These are phyloP conservation scores for Hibiscus syriacus DNA, from an alignment of 345 rosid genomes.

Conservation along the genomic window DNA sequence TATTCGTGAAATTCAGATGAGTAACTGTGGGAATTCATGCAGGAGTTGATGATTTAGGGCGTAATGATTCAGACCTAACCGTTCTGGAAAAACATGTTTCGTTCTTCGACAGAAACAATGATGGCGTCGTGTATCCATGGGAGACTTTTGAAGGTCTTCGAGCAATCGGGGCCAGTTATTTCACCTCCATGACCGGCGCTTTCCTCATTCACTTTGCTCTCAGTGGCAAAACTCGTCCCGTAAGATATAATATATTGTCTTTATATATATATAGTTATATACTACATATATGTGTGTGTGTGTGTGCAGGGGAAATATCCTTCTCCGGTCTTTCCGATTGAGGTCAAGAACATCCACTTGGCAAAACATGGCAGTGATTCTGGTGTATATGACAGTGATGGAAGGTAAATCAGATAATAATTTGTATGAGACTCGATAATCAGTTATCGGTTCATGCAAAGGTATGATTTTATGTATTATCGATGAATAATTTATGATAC, in stretches of 20 bases:
- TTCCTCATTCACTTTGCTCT: constrained; percentile 37
- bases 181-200: constrained; percentile 26
- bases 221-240: constrained; percentile 57
- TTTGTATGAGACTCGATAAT: background rate
- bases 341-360: constrained; percentile 53
- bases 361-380: constrained; percentile 84
- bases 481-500: too few relatives aligned
- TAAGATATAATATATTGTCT: constrained; percentile 10
- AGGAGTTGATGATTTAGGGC: constrained; percentile 11
- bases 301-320: constrained; percentile 69
- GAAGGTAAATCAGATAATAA: constrained; percentile 45
- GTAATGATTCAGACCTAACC: constrained; percentile 18
- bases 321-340: constrained; percentile 58
- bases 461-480: too few relatives aligned
- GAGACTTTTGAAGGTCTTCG: constrained; percentile 73
- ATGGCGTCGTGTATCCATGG: constrained; percentile 69
- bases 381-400: constrained; percentile 69
- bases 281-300: background rate
- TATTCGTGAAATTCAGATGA: background rate
- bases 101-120: constrained; percentile 73
- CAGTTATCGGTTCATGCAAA: too few relatives aligned
- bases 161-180: constrained; percentile 46
- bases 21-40: background rate
- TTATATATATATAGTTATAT: too few relatives aligned
- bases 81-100: constrained; percentile 69